Percentiles rank a stretch among this genome's conserved stretches.
These are phyloP conservation scores for Pseudopyricularia javanii DNA, from an alignment of 2,329 filamentous ascomycete species.

Conservation along the genomic window DNA sequence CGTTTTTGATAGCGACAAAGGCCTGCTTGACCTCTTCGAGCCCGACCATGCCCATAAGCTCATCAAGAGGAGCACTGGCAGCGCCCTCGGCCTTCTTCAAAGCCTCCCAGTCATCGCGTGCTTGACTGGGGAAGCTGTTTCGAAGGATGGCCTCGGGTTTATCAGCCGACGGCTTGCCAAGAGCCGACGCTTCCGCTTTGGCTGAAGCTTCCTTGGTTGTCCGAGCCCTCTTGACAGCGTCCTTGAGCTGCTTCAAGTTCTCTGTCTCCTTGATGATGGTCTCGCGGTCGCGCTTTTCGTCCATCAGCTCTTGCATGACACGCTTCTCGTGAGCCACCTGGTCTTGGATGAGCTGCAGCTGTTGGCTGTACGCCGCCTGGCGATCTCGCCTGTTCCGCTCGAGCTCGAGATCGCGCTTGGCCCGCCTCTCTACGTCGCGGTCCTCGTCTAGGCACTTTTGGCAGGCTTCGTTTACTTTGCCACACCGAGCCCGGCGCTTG, in stretches of 20 bases:
- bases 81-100: constrained; percentile 42
- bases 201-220: background rate
- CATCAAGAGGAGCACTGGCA: constrained; percentile 41
- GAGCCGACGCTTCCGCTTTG: background rate
- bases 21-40: constrained; percentile 55
- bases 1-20: constrained; percentile 50
- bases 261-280: constrained; percentile 29
- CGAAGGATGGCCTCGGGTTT: background rate
- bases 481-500: constrained; percentile 31
- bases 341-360: constrained; percentile 38
- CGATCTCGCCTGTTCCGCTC: constrained; percentile 32
- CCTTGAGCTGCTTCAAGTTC: constrained; percentile 30
- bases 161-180: background rate
- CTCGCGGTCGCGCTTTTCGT: constrained; percentile 30
- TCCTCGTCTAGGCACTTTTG: constrained; percentile 38
- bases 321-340: constrained; percentile 36
- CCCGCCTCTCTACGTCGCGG: constrained; percentile 26
- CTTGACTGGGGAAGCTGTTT: constrained; percentile 9
- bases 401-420: constrained; percentile 33
- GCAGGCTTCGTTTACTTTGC: constrained; percentile 27
- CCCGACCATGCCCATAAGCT: constrained; percentile 58
- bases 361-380: constrained; percentile 27
- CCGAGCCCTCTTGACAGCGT: constrained; percentile 12
- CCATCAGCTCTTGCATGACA: constrained; percentile 24
- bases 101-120: constrained; percentile 45